Evolutionary conservation across 1,139 yeast genomes (phyloP).

Genomic region (Candida pseudoviswanathii): DNA sequence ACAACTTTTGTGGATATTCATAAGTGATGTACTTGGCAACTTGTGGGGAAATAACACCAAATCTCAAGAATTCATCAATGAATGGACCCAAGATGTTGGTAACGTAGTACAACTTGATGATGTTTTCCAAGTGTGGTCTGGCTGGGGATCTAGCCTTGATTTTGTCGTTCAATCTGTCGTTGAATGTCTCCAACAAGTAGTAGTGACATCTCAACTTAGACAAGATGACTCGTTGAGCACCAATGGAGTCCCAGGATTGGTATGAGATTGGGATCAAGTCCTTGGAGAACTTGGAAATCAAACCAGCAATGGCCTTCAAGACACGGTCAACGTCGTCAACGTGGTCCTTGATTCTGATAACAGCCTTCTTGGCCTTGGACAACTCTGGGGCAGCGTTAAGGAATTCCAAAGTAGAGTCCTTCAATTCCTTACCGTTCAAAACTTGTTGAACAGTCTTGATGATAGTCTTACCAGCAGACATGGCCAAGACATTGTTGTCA

Average conservation of each 20-base stretch:
- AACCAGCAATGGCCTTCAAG: conserved; percentile 18
- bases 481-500: conserved; percentile 83
- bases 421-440: conserved; percentile 16
- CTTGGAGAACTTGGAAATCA: conserved; percentile 15
- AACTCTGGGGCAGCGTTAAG: conserved; percentile 18
- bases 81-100: conserved; percentile 71
- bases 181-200: conserved; percentile 37
- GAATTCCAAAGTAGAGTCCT: conserved; percentile 18
- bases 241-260: conserved; percentile 33
- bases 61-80: conserved; percentile 75
- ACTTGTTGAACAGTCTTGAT: conserved; percentile 52
- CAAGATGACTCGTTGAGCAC: conserved; percentile 57
- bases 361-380: conserved; percentile 17
- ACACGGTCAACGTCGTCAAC: conserved; percentile 18
- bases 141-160: conserved; percentile 17
- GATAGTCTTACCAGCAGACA: conserved; percentile 80
- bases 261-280: conserved; percentile 18
- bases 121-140: conserved; percentile 17
- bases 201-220: conserved; percentile 56
- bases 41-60: conserved; percentile 46
- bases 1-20: conserved; percentile 45
- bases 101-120: conserved; percentile 29
- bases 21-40: conserved; percentile 45
- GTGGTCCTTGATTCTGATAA: conserved; percentile 16
- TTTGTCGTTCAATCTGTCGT: conserved; percentile 23